Base-by-base conservation (phyloP, 2,329 filamentous ascomycete species). In the Botryosphaeria dothidea region DNA sequence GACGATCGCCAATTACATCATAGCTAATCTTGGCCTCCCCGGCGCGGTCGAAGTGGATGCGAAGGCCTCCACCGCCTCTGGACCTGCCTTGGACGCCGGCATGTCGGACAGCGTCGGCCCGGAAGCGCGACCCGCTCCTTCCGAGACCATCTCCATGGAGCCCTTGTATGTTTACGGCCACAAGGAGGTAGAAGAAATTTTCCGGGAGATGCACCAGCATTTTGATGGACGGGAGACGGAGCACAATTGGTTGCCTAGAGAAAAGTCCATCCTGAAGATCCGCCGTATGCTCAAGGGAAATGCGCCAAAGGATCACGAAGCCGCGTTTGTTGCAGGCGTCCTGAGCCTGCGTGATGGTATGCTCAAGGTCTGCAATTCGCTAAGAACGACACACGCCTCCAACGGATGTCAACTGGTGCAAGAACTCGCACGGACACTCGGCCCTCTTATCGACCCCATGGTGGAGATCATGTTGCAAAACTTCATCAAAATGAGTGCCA, bases 201-300 rank as follows among this genome's bases (percentile, higher is more conserved):
- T 97, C 74, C 88, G 87, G 69, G 89, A 91, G 34, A 97, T 98
- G 92, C 83, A 89, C 34, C 84, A 84, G 62, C 85, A 85, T 74
- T 97, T 97, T 68, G 93, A 97, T 69, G 93, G 93, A 61, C 92
- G 85, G 74, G 94, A 98, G 79, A 88, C 90, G 0, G 94, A 98
- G 74, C 88, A 91, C 66, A 98, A 98, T 73, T 98, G 94, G 94
- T 76, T 92, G 71, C 89, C 90, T 70, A 86, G 94, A 75, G 94
- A 98, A 76, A 91, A 94, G 80, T 90, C 87, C 73, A 85, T 93
- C 41, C 85, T 85, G 7, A 93, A 91, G 69, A 79, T 98, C 56
- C 88, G 94, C 61, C 86, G 88, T 68, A 84, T 97, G 27, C 87
- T 92, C 58, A 91, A 90, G 67, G 94, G 94, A 64, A 98, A 98